Evolutionary conservation across 805 yeast genomes (phyloP).

Genomic region (Wickerhamomyces xylosicus): DNA sequence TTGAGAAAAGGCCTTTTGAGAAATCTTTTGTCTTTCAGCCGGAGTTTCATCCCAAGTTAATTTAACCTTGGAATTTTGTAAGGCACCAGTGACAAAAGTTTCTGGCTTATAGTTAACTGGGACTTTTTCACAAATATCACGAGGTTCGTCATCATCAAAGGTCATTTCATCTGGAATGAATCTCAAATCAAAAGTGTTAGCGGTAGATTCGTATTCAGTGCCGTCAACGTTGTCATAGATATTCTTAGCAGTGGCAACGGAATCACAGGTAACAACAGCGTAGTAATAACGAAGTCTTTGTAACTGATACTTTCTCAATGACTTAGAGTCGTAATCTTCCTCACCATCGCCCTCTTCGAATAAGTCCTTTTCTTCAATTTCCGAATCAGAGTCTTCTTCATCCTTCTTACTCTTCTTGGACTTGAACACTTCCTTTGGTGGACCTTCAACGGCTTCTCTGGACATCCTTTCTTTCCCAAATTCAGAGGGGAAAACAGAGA

Average conservation of each 20-base stretch:
- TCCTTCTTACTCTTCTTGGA: conserved; percentile 26
- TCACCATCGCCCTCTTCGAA: conserved; percentile 77
- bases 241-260: conserved; percentile 53
- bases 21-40: conserved; percentile 65
- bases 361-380: conserved; percentile 56
- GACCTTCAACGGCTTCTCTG: conserved; percentile 84
- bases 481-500: conserved; percentile 77
- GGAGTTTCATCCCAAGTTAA: conserved; percentile 99
- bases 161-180: conserved; percentile 90
- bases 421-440: conserved; percentile 74
- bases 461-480: conserved; percentile 90
- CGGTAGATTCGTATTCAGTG: conserved; percentile 90
- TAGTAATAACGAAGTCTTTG: conserved; percentile 89
- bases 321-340: conserved; percentile 74
- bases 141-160: conserved; percentile 68
- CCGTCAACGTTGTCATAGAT: conserved; percentile 90
- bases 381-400: conserved; percentile 36
- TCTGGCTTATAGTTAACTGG: conserved; percentile 75
- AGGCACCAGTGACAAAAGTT: conserved; percentile 83
- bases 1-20: conserved; percentile 76
- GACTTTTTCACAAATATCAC: conserved; percentile 60
- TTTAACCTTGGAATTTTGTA: conserved; percentile 93
- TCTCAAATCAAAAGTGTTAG: conserved; percentile 86
- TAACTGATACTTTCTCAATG: conserved; percentile 80
- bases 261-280: conserved; percentile 81